A percentile compares a stretch with the other conserved stretches of the same genome.
Evolutionary conservation across 108 stramenopile species (phyloP).

Genomic region (Discostella stelligeroides): DNA sequence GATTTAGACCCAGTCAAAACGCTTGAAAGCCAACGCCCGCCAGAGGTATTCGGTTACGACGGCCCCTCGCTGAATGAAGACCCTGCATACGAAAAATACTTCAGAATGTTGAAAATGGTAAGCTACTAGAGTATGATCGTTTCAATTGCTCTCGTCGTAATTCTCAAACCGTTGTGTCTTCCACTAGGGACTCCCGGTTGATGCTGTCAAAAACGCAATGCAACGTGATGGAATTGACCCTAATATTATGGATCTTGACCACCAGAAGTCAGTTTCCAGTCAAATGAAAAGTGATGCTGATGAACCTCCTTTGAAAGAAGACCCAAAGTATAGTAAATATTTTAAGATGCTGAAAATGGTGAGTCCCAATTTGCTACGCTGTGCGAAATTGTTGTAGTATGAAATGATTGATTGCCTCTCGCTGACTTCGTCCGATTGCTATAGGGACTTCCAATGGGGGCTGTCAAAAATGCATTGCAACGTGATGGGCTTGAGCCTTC

Average conservation of each 20-base stretch:
- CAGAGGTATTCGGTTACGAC: conserved; percentile 17
- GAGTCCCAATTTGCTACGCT: background rate
- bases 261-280: conserved; percentile 52
- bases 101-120: conserved; percentile 65
- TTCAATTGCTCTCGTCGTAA: too few relatives aligned
- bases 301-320: conserved; percentile 60
- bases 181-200: conserved; percentile 4
- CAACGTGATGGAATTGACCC: conserved; percentile 74
- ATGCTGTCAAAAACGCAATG: conserved; percentile 55
- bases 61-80: conserved; percentile 70
- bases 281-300: conserved; percentile 41
- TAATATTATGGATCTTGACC: conserved; percentile 72
- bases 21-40: conserved; percentile 41
- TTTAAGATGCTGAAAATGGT: conserved; percentile 64
- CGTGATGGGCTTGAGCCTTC: conserved; percentile 75
- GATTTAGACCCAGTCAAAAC: conserved; percentile 62
- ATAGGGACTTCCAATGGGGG: conserved; percentile 6
- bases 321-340: conserved; percentile 74
- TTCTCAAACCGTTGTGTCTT: background rate
- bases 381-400: too few relatives aligned
- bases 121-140: background rate
- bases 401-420: too few relatives aligned
- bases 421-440: background rate
- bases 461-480: conserved; percentile 53
- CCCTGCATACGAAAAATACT: conserved; percentile 71